Base-by-base conservation (phyloP, 176 grass and related monocot genomes). In the bread wheat (Triticum aestivum) region DNA sequence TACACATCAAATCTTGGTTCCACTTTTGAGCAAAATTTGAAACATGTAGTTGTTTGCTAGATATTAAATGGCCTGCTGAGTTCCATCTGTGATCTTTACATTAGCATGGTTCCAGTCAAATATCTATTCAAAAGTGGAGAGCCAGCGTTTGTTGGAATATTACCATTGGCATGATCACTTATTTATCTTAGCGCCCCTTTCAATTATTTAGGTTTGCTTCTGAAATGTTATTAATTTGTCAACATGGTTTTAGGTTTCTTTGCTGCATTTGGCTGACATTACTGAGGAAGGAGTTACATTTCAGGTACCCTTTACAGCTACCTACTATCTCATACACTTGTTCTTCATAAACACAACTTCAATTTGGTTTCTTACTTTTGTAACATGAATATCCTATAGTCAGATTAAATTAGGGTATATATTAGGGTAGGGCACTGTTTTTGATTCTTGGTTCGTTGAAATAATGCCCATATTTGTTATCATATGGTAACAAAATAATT, bases 261-360 rank as follows among this genome's bases (percentile, higher is more conserved):
- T 98, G 82, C 89, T 98, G 79, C 96, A 98, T 89, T 94, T 98
- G 80, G 96, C 96, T 81, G 96, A 98, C 85, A 98, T 98, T 83
- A 98, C 93, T 6, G 96, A 98, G 87, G 71, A 94, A 85, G 96
- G 96, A 68, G 96, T 98, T 66, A 98, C 96, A 85, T 98, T 98
- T 91, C 96, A 98, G 93, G 96, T 98, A 65, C 87, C 52, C 84
- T 18, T 75, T 74, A 29, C 71, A 85, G 62, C 5, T 54, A 74
- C 67, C 61, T 79, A 32, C 62, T 33, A 10, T 86, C 3, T 45
- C 21, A 54, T 65, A 52, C 29, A 63, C 20, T 65, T 27, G 6
- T 59, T 82, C 61, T 77, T 54, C 11, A 69, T 27, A 61, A 20
- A 44, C 32, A 74, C 11, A 65, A 2, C 33, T 66, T 58, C 65